A percentile compares a stretch with the other conserved stretches of the same genome.
Conservation (phyloP, 164 flowering plant species). For the Echeveria elegans region DNA sequence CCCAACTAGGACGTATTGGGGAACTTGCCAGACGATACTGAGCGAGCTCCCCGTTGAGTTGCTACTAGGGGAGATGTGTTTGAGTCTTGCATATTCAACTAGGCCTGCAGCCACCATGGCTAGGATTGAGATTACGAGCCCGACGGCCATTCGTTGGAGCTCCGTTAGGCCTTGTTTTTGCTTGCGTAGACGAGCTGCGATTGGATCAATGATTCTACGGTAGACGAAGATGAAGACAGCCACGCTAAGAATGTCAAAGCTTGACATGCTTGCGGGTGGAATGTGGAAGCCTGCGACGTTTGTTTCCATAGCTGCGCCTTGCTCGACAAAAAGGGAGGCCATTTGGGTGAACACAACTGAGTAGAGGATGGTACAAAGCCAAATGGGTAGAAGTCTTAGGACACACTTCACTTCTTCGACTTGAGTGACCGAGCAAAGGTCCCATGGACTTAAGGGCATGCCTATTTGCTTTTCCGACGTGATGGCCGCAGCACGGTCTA, state of each 20-base stretch:
- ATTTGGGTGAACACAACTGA: conserved; percentile 68
- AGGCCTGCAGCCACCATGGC: conserved; percentile 68
- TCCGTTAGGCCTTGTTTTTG: conserved; percentile 35
- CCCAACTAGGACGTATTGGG: conserved; percentile 51
- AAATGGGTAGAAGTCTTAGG: conserved; percentile 56
- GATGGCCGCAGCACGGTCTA: conserved; percentile 53
- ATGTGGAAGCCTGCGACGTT: conserved; percentile 15
- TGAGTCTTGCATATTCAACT: conserved; percentile 45
- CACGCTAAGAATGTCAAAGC: too few relatives aligned
- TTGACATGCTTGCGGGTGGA: too few relatives aligned
- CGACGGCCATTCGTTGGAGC: conserved; percentile 70
- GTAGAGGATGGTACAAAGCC: conserved; percentile 67
- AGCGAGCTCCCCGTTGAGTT: conserved; percentile 28
- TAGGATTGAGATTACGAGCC: conserved; percentile 46
- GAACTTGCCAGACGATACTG: too few relatives aligned
- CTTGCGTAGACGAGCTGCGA: too few relatives aligned
- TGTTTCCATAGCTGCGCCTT: conserved; percentile 62
- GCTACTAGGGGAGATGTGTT: conserved; percentile 13
- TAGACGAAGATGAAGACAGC: conserved; percentile 46
- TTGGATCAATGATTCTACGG: conserved; percentile 36
- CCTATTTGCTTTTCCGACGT: conserved; percentile 13
- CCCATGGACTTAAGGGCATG: conserved; percentile 27
- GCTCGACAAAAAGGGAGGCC: conserved; percentile 74
- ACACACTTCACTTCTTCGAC: conserved; percentile 76
- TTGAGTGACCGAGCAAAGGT: conserved; percentile 55